These are phyloP conservation scores for Mediolabrus comicus DNA, from an alignment of 108 stramenopile genomes.

Conservation along the genomic window DNA sequence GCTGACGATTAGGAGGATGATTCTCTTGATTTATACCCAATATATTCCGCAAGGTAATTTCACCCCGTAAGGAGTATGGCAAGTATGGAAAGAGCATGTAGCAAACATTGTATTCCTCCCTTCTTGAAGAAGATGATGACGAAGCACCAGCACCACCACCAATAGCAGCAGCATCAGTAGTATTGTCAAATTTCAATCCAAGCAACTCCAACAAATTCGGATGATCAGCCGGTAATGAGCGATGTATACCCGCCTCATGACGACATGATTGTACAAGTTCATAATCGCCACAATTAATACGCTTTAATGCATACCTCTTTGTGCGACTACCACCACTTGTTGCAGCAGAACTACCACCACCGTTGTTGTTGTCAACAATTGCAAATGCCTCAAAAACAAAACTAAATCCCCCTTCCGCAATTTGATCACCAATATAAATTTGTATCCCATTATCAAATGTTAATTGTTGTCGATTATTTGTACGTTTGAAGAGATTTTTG, in stretches of 20 bases:
- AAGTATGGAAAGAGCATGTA: conserved; percentile 86
- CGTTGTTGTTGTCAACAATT: background rate
- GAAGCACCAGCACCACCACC: conserved; percentile 41
- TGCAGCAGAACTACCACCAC: background rate
- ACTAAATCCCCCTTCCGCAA: conserved; percentile 82
- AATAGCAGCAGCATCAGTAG: conserved; percentile 24
- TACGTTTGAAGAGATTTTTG: background rate
- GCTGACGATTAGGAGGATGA: background rate
- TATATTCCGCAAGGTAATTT: conserved; percentile 67
- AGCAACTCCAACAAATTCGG: conserved; percentile 40
- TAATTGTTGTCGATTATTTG: background rate
- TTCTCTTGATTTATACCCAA: background rate
- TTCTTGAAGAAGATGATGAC: background rate
- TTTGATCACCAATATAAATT: conserved; percentile 54
- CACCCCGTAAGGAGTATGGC: conserved; percentile 55
- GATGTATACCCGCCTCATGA: conserved; percentile 75
- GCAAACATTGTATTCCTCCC: conserved; percentile 34
- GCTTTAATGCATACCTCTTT: conserved; percentile 72
- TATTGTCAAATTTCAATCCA: conserved; percentile 37
- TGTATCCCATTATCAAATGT: conserved; percentile 54
- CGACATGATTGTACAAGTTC: conserved; percentile 59
- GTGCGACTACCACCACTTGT: background rate
- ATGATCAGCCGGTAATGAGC: conserved; percentile 24
- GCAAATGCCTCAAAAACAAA: conserved; percentile 63
- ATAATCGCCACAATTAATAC: conserved; percentile 57